Conservation (phyloP, 2,329 filamentous ascomycete species). For the Alternaria ethzedia region DNA sequence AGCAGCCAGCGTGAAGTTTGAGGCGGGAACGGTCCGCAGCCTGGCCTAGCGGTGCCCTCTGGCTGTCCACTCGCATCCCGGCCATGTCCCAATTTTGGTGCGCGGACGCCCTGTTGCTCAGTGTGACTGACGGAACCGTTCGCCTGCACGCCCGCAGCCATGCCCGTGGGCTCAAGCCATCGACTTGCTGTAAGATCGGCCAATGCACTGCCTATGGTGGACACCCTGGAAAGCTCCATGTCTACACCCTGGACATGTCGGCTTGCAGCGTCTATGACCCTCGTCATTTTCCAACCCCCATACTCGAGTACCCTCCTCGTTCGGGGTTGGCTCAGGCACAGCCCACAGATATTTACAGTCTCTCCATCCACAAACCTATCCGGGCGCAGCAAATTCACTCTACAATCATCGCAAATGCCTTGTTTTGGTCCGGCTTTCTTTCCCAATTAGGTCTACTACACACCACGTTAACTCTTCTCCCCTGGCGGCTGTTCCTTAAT, state of each 20-base stretch:
- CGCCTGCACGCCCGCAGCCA: constrained; percentile 43
- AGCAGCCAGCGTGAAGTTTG: constrained; percentile 38
- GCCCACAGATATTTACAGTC: constrained; percentile 49
- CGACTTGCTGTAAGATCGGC: constrained; percentile 28
- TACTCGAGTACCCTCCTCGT: constrained; percentile 27
- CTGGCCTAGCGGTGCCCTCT: constrained; percentile 34
- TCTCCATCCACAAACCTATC: constrained; percentile 30
- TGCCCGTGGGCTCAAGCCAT: constrained; percentile 45
- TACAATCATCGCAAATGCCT: constrained; percentile 39
- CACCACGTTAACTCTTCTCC: constrained; percentile 32
- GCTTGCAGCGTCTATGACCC: constrained; percentile 40
- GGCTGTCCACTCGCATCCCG: constrained; percentile 24
- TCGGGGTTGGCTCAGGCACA: constrained; percentile 45
- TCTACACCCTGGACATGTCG: constrained; percentile 32
- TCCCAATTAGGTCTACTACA: constrained; percentile 34
- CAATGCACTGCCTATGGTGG: constrained; percentile 37
- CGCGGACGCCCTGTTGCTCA: constrained; percentile 35
- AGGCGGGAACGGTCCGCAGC: constrained; percentile 48
- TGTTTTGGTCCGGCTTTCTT: constrained; percentile 43
- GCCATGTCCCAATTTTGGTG: constrained; percentile 40
- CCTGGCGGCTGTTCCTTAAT: constrained; percentile 38
- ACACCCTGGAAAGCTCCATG: constrained; percentile 25
- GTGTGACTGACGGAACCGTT: constrained; percentile 44
- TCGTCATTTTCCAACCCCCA: constrained; percentile 21
- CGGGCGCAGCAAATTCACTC: constrained; percentile 40